Evolutionary conservation across 1,284 basidiomycete species (phyloP).

Genomic region (Moniliella sp.): DNA sequence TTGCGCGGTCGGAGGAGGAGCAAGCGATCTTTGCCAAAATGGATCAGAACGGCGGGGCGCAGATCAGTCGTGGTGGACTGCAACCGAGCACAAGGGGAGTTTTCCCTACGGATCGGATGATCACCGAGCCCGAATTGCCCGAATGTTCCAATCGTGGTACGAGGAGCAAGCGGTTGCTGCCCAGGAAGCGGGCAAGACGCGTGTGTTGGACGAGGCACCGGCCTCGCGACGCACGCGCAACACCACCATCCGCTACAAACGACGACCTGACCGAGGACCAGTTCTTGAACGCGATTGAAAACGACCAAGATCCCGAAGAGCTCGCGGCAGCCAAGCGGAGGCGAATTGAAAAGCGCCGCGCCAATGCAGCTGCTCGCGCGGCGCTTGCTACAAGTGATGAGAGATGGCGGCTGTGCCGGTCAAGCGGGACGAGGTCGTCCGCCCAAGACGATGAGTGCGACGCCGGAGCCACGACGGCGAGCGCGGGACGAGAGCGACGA

Average conservation of each 20-base stretch:
- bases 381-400: too few species aligned
- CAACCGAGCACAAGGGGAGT: slow-evolving; percentile 43
- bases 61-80: slow-evolving; percentile 50
- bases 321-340: slow-evolving; percentile 30
- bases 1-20: slow-evolving; percentile 69
- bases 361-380: too few species aligned
- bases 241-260: slow-evolving; percentile 69
- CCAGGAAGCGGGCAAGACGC: slow-evolving; percentile 30
- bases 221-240: slow-evolving; percentile 66
- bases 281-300: slow-evolving; percentile 51
- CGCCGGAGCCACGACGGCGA: too few species aligned
- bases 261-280: slow-evolving; percentile 85
- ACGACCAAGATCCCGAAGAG: slow-evolving; percentile 52
- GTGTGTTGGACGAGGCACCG: slow-evolving; percentile 37
- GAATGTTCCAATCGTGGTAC: slow-evolving; percentile 64
- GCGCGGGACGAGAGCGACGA: too few species aligned
- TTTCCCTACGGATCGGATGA: slow-evolving; percentile 55
- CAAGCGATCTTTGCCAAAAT: slow-evolving; percentile 56
- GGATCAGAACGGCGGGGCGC: slow-evolving; percentile 60
- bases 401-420: too few species aligned
- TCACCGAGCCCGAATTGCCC: slow-evolving; percentile 73
- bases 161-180: slow-evolving; percentile 35
- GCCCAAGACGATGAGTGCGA: too few species aligned
- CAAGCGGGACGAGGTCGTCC: too few species aligned
- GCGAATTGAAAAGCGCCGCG: too few species aligned